Evolutionary conservation across 768 basidiomycete species (phyloP), one percentile per base, ranked within the genome.

Genomic region (Candolleomyces efflorescens): DNA sequence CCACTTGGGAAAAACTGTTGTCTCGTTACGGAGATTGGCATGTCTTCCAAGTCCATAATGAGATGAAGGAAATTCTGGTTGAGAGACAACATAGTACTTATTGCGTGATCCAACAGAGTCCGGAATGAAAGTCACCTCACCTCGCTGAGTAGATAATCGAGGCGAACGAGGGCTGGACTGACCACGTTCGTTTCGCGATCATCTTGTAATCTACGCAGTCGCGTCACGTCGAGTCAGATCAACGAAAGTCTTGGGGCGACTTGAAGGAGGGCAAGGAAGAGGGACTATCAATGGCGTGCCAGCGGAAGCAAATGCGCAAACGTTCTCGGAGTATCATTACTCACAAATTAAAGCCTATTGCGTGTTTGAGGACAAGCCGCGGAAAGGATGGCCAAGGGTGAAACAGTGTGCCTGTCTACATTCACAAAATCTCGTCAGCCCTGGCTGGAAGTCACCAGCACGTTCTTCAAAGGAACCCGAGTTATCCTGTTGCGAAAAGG

Each of bases 291-390:
- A 53, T 53, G 51, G 32, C 51, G 51, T 53, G 27, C 27, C 12
- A 53, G 20, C 51, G 51, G 51, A 53, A 32, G 51, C 51, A 53
- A 23, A 53, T 53, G 27, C 12, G 51, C 37, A 37, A 53, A 13
- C 49, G 6, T 26, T n/a, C 10, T 50, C 23, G 49, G 22, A 26
- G 10, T 17, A 48, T 26, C 49, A 50, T 50, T 27, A n/a, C 49
- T 50, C 49, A 50, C 49, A 36, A 20, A 50, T 17, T 13, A 12
- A 36, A 32, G 24, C 23, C 23, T 26, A 18, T 50, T 22, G 27
- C 32, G 32, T 32, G 32, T 32, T 32, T 32, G 32, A 32, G 32
- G 32, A 32, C 11, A 7, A 11, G 32, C 32, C 32, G 11, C 5
- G 2, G 5, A 32, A 32, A 32, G 32, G 32, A 11, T 32, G 32